A percentile compares a stretch with the other conserved stretches of the same genome.
Evolutionary conservation across 2,329 filamentous ascomycete species (phyloP).

Genomic region (Ophiostoma novo-ulmi): DNA sequence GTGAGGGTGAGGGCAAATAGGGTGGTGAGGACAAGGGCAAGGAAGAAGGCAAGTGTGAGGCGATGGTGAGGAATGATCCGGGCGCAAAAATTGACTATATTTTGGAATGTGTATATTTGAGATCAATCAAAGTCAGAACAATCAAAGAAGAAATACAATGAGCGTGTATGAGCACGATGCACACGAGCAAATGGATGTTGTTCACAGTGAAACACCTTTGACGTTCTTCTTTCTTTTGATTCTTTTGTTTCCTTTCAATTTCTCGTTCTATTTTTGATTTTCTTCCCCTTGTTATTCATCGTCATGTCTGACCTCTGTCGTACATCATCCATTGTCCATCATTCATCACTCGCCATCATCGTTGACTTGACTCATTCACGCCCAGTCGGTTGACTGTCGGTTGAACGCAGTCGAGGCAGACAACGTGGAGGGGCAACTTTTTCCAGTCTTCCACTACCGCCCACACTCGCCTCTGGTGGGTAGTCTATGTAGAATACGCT

Average conservation of each 20-base stretch:
- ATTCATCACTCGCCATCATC: neutral
- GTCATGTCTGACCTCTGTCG: neutral
- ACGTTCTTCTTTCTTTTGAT: neutral
- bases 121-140: neutral
- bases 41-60: neutral
- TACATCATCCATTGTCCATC: neutral
- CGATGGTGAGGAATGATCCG: neutral
- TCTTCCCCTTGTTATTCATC: neutral
- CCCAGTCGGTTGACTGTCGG: neutral
- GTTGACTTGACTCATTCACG: constrained; percentile 8
- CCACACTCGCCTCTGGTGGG: neutral
- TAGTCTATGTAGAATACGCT: neutral
- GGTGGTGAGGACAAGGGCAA: neutral
- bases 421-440: constrained; percentile 11
- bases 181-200: neutral
- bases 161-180: neutral
- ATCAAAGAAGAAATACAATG: neutral
- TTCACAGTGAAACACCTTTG: neutral
- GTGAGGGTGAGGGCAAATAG: neutral
- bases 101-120: neutral
- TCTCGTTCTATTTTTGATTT: neutral
- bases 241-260: neutral
- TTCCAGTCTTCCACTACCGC: neutral
- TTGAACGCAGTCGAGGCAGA: neutral
- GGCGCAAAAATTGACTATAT: neutral